phyloP scores from a whole-genome alignment of 345 rosid genomes.

The Gossypium herbaceum region DNA sequence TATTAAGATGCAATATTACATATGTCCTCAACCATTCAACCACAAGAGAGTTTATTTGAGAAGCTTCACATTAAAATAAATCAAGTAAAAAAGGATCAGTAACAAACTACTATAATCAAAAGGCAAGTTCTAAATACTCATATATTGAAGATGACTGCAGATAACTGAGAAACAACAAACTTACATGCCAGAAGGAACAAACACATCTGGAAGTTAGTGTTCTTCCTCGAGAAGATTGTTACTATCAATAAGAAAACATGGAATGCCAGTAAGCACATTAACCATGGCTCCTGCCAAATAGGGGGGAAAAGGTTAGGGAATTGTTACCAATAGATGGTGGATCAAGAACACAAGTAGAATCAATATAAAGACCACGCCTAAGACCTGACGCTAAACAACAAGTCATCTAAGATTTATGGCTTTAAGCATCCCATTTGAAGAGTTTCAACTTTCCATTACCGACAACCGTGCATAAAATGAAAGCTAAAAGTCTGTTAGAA shows the following conservation, averaged over 20 bases:
- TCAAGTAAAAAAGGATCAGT: not conserved
- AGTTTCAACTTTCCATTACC: conserved; percentile 2
- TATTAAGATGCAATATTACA: not conserved
- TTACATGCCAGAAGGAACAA: conserved; percentile 77
- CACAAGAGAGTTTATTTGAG: not conserved
- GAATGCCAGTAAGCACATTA: conserved; percentile 60
- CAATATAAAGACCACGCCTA: not conserved
- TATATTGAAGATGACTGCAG: not conserved
- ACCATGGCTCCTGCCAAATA: conserved; percentile 75
- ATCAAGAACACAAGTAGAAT: not conserved
- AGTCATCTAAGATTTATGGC: not conserved
- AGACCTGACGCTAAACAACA: not conserved
- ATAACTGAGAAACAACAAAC: conserved; percentile 17
- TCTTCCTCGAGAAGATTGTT: conserved; percentile 55
- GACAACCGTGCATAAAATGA: no score
- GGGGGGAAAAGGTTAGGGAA: not conserved
- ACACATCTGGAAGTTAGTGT: conserved; percentile 76
- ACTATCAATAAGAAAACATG: conserved; percentile 51
- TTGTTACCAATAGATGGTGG: not conserved
- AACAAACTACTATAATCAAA: not conserved
- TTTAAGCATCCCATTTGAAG: not conserved
- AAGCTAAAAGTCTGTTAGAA: not conserved
- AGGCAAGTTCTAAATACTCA: not conserved
- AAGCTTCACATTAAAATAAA: not conserved
- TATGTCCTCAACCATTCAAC: conserved; percentile 3